Evolutionary conservation across 768 basidiomycete species (phyloP), one percentile per base, ranked within the genome.

Genomic region (Amanita pseudoporphyria): DNA sequence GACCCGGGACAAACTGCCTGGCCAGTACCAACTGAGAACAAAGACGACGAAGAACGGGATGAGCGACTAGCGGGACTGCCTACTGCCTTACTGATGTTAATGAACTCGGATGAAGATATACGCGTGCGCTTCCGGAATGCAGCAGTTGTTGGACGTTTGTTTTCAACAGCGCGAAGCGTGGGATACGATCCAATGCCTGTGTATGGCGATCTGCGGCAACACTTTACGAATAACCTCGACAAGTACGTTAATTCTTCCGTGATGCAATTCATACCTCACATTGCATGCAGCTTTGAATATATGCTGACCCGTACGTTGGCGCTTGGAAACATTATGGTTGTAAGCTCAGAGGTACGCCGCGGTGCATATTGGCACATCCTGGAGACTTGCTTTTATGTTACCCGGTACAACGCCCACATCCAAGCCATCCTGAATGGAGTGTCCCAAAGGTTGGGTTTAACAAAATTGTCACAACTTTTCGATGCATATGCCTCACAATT

Each of bases 331-430:
- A 77, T 84, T 54, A 82, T 89, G 75, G 74, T 96, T 35, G 75
- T 80, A 14, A 86, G 82, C 58, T 84, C 89, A 1, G 74, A 77
- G 1, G 76, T 85, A 18, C 76, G 94, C 22, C 79, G 89, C 13
- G 86, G 82, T 3, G 77, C 91, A 1, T 92, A 95, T 60, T 93
- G 86, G 81, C 85, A 95, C 63, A 61, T 98, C 43, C 68, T 97
- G 52, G 91, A 94, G 62, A 76, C 78, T 5, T 77, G 77, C 63
- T 57, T 70, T 54, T 64, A 72, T 53, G 60, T 59, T 50, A 61
- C 60, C 52, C 58, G 45, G 46, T 76, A 75, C 53, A 58, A 64
- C 16, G 57, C 53, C 9, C 73, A 77, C 56, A 68, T 67, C 38
- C 65, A 71, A 64, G 69, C 72, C 6, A 70, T 86, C 33, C 67